Conservation (phyloP, 345 rosid genomes). For the Syzygium aqueum region DNA sequence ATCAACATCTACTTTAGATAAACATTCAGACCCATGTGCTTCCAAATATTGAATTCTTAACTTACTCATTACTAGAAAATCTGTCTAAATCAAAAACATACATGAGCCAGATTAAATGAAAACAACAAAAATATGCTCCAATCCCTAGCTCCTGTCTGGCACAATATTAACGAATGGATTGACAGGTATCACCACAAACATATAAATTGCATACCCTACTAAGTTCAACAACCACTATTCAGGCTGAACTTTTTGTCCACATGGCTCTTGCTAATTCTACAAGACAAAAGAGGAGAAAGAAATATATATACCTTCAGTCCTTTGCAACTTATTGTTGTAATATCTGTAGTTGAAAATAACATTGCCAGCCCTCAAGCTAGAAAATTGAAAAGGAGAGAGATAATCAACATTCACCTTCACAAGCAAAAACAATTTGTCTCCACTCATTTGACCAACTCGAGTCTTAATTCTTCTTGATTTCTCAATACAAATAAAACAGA, state of each 20-base stretch:
- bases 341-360: conserved; percentile 92
- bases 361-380: conserved; percentile 91
- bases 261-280: neutral
- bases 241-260: neutral
- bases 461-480: neutral
- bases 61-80: neutral
- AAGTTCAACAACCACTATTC: neutral
- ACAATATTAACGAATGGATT: neutral
- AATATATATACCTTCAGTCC: conserved; percentile 69
- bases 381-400: conserved; percentile 13
- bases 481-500: neutral
- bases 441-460: neutral
- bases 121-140: neutral
- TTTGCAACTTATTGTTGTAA: conserved; percentile 77
- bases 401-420: neutral
- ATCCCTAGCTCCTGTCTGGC: neutral
- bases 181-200: neutral
- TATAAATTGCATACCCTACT: neutral
- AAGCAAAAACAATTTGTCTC: neutral
- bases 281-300: neutral
- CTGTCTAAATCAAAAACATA: neutral
- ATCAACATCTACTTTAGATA: neutral
- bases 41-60: neutral
- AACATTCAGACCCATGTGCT: neutral
- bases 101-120: neutral